Base-by-base conservation (phyloP, 768 basidiomycete species). In the Pleurotus djamor region DNA sequence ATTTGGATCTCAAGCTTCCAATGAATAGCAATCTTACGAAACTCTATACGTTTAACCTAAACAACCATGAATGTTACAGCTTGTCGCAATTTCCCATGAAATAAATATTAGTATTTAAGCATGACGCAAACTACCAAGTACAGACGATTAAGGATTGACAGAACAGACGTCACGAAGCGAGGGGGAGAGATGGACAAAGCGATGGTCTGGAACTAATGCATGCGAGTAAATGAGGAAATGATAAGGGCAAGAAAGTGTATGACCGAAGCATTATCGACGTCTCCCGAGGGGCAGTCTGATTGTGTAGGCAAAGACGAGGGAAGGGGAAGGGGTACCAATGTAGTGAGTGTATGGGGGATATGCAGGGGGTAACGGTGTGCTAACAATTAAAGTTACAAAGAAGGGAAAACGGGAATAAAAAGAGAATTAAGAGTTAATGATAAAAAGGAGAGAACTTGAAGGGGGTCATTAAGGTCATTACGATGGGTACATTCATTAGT, bases 71-170 rank as follows among this genome's bases (percentile, higher is more conserved):
- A 8, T 14, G 47, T 48, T 48, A 28, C 49, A 50, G 21, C 49
- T 50, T 35, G 21, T 50, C 21, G 21, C 21, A 28, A 12, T 56
- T 56, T 28, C 38, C 35, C 14, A 64, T 64, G 61, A 61, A 16
- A 43, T 58, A 58, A 38, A 49, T 58, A 48, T 48, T 48, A 58
- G 41, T 38, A 55, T 55, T 55, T 44, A 38, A 55, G 35, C 37
- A 28, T 49, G 17, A 12, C 48, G 51, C 48, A 49, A 34, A 17
- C 17, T 48, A 35, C 16, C 48, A 58, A 35, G 13, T 58, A 58
- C 57, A 48, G 34, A 48, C 9, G 17, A 33, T 58, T 21, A 55
- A 35, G 56, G 55, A 58, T 28, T 41, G 55, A 33, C 32, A 57
- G 52, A 48, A 61, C 21, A 28, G 21, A 28, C 21, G 21, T 28